These are phyloP conservation scores for Microstegium vimineum DNA, from an alignment of 176 grass and related monocot species.

Conservation along the genomic window DNA sequence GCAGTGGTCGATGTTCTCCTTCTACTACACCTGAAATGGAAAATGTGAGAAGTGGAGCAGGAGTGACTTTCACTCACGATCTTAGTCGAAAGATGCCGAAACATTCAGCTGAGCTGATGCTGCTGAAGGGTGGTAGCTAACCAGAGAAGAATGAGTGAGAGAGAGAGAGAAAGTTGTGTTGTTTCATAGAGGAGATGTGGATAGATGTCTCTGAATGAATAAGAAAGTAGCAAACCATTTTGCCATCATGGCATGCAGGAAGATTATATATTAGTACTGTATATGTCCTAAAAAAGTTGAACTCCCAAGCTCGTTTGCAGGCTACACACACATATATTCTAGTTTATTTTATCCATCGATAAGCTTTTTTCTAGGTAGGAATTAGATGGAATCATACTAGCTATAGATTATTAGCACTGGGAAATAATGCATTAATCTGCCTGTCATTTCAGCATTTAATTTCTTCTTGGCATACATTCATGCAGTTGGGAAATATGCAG, in stretches of 20 bases:
- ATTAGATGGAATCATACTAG: too few species aligned
- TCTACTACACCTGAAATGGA: constrained; percentile 13
- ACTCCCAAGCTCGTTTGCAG: neutral
- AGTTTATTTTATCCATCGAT: neutral
- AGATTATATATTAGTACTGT: neutral
- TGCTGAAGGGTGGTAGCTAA: neutral
- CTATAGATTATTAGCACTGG: neutral
- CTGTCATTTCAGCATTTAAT: neutral
- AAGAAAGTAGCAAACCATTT: constrained; percentile 1
- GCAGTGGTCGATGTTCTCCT: neutral
- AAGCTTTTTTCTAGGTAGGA: neutral
- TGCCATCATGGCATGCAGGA: constrained; percentile 16
- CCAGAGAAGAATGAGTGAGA: constrained; percentile 20
- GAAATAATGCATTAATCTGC: neutral
- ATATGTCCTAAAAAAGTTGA: constrained; percentile 5
- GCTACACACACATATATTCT: neutral
- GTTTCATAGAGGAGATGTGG: neutral
- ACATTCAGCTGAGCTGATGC: neutral
- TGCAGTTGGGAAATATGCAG: too few species aligned
- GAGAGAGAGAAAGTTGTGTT: constrained; percentile 3
- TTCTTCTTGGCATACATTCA: neutral
- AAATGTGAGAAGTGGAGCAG: constrained; percentile 3
- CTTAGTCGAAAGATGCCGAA: constrained; percentile 20
- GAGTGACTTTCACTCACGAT: constrained; percentile 8
- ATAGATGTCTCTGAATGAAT: neutral